Evolutionary conservation across 257 asterid genomes (phyloP).

Genomic region (Primulina huaijiensis): DNA sequence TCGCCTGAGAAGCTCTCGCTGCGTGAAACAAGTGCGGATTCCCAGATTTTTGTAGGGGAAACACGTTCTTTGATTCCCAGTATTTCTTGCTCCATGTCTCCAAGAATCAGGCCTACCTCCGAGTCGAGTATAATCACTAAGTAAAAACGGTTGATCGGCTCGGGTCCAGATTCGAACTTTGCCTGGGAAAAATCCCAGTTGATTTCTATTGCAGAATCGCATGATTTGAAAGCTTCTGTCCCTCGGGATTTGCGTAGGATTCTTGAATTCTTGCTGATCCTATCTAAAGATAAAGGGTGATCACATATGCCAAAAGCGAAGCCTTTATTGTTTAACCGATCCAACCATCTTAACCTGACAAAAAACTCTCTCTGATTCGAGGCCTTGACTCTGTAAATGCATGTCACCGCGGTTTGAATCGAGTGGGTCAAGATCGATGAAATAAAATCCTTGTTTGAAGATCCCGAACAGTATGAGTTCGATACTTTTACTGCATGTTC

Average conservation of each 20-base stretch:
- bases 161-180: conserved; percentile 52
- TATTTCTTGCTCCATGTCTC: conserved; percentile 42
- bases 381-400: conserved; percentile 51
- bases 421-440: conserved; percentile 34
- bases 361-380: conserved; percentile 33
- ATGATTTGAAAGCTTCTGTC: conserved; percentile 33
- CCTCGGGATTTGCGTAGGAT: conserved; percentile 37
- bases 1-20: conserved; percentile 47
- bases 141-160: conserved; percentile 53
- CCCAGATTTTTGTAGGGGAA: conserved; percentile 1
- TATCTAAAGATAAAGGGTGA: conserved; percentile 30
- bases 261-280: conserved; percentile 31
- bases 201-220: conserved; percentile 36
- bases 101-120: conserved; percentile 43
- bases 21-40: conserved; percentile 44
- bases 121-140: conserved; percentile 44
- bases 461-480: conserved; percentile 64
- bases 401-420: conserved; percentile 41
- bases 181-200: conserved; percentile 72
- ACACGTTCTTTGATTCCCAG: conserved; percentile 31
- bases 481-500: conserved; percentile 74
- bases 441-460: conserved; percentile 33
- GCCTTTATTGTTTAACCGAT: conserved; percentile 29
- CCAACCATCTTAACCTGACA: conserved; percentile 56
- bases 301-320: conserved; percentile 47